Conservation (phyloP, 345 rosid genomes). For the Citrus hindsii region DNA sequence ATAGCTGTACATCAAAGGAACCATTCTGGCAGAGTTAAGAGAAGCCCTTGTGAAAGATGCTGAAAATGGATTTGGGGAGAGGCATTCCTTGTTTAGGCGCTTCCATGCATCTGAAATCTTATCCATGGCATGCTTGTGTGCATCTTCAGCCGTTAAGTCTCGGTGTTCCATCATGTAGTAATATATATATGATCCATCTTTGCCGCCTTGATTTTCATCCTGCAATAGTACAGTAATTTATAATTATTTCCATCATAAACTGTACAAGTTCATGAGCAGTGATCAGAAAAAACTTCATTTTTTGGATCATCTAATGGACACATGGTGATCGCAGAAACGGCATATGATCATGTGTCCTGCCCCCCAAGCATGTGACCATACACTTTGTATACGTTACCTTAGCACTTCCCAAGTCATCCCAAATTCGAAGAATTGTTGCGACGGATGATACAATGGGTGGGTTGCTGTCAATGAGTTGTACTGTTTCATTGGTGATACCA, state of each 20-base stretch:
- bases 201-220: conserved; percentile 54
- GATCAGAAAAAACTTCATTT: no score
- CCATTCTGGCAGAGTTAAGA: conserved; percentile 51
- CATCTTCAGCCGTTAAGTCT: conserved; percentile 27
- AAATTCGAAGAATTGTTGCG: conserved; percentile 49
- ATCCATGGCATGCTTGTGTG: conserved; percentile 20
- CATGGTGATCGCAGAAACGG: no score
- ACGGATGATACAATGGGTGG: conserved; percentile 36
- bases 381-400: conserved; percentile 19
- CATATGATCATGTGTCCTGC: no score
- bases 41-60: conserved; percentile 28
- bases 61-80: conserved; percentile 31
- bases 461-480: conserved; percentile 27
- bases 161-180: conserved; percentile 36
- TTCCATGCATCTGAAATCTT: conserved; percentile 61
- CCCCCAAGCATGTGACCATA: no score
- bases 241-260: no score
- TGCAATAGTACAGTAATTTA: background rate
- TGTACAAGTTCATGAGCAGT: no score
- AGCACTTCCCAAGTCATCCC: conserved; percentile 66
- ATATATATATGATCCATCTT: conserved; percentile 47
- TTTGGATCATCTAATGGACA: no score
- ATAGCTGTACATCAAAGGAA: conserved; percentile 49
- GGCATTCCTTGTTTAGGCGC: conserved; percentile 42
- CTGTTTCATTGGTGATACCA: conserved; percentile 24